Base-by-base conservation (phyloP, 768 basidiomycete species). In the Hypholoma fasciculare region DNA sequence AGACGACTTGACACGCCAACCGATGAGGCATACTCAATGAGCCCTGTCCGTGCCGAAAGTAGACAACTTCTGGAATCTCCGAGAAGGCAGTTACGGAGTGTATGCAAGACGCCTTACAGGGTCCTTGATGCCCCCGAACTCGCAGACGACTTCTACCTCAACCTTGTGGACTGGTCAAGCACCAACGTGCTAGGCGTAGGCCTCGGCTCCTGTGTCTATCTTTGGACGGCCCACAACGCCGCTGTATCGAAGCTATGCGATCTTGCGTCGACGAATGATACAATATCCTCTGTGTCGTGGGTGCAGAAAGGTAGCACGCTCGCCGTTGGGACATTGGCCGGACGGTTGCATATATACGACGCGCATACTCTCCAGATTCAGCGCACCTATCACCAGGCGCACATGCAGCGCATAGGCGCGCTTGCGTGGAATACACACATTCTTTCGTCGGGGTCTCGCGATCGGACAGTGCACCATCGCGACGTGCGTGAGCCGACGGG, bases 141-240 rank as follows among this genome's bases (percentile, higher is more conserved):
- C 12, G 94, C 94, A 27, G 96, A 98, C 69, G 96, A 99, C 71
- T 99, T 98, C 72, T 98, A 99, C 68, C 88, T 99, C 61, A 98
- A 98, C 68, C 82, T 98, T 11, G 95, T 98, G 20, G 96, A 98
- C 61, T 98, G 97, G 97, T 93, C 91, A 2, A 90, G 88, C 53
- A 96, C 92, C 4, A 98, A 98, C 68, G 88, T 98, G 0, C 85
- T 98, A 0, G 96, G 92, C 3, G 97, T 98, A 7, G 96, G 96
- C 2, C 81, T 99, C 7, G 92, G 89, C 2, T 79, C 88, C 0
- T 95, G 93, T 60, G 96, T 99, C 12, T 99, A 99, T 69, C 86
- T 98, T 1, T 99, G 97, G 97, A 92, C 90, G 7, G 97, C 96
- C 7, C 89, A 94, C 52, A 97, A 95, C 56, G 94, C 94, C 19